A percentile compares a stretch with the other conserved stretches of the same genome.
Evolutionary conservation across 139 green algal genomes (phyloP).

Genomic region (Auxenochlorella pyrenoidosa): DNA sequence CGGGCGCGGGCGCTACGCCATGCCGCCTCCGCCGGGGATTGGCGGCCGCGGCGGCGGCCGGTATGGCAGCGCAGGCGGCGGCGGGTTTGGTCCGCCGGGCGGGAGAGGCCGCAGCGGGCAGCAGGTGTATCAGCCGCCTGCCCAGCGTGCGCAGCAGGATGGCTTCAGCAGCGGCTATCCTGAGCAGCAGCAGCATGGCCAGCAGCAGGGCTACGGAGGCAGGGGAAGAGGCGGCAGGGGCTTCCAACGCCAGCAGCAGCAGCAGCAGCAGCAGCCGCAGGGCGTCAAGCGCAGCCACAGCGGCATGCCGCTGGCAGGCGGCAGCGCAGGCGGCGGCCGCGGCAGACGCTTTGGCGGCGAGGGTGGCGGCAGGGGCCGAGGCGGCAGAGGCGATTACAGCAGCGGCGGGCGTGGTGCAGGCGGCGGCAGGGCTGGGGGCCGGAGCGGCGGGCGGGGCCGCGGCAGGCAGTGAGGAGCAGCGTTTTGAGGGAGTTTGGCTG

Average conservation of each 20-base stretch:
- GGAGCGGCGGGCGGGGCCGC: background rate
- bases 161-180: background rate
- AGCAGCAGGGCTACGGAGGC: background rate
- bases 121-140: background rate
- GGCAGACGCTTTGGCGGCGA: background rate
- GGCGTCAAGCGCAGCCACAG: slow-evolving; percentile 35
- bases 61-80: background rate
- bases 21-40: background rate
- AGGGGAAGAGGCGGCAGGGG: background rate
- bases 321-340: background rate
- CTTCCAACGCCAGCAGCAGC: slow-evolving; percentile 8
- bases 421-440: background rate
- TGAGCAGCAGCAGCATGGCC: background rate
- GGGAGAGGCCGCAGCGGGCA: slow-evolving; percentile 7
- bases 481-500: background rate
- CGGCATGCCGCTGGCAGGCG: background rate
- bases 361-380: background rate
- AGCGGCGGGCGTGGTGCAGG: background rate
- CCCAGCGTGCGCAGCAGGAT: background rate
- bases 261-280: slow-evolving; percentile 5
- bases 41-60: background rate
- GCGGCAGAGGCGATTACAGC: background rate
- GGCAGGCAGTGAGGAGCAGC: background rate
- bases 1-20: background rate
- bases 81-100: background rate